Evolutionary conservation across 1,139 yeast genomes (phyloP).

Genomic region (Diutina scorzettiae): DNA sequence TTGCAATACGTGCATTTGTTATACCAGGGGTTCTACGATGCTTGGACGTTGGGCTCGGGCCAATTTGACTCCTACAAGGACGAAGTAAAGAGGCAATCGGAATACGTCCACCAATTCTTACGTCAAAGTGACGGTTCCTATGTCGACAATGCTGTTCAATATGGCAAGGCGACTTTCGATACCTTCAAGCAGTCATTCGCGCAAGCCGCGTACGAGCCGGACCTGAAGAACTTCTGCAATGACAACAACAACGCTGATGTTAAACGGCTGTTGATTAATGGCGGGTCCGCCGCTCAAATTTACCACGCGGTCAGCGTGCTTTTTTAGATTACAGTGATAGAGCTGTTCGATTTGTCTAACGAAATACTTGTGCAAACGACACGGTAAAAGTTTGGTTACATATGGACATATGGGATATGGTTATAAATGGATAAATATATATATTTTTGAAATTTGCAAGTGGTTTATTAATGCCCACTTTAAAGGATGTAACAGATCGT

Average conservation of each 20-base stretch:
- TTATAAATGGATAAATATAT: no score
- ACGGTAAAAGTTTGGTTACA: no score
- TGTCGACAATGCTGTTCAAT: slow-evolving; percentile 10
- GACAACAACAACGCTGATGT: background rate
- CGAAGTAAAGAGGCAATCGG: slow-evolving; percentile 16
- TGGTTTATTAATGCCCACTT: no score
- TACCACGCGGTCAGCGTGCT: background rate
- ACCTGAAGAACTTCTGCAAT: background rate
- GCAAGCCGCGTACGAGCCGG: slow-evolving; percentile 5
- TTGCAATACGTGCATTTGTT: slow-evolving; percentile 8
- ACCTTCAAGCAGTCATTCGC: slow-evolving; percentile 10
- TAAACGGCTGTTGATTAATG: background rate
- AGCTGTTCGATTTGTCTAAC: background rate
- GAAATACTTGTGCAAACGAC: no score
- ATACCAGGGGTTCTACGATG: background rate
- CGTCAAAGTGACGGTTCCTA: slow-evolving; percentile 15
- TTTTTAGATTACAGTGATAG: no score
- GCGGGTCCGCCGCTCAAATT: slow-evolving; percentile 1
- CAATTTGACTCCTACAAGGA: slow-evolving; percentile 9
- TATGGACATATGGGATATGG: no score
- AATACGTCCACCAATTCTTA: slow-evolving; percentile 13
- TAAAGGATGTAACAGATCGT: no score
- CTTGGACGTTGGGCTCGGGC: slow-evolving; percentile 8
- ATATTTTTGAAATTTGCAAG: no score
- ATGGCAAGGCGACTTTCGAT: slow-evolving; percentile 10